A percentile compares a stretch with the other conserved stretches of the same genome.
Conservation (phyloP, 2,329 filamentous ascomycete species). For the Monosporascus ibericus region DNA sequence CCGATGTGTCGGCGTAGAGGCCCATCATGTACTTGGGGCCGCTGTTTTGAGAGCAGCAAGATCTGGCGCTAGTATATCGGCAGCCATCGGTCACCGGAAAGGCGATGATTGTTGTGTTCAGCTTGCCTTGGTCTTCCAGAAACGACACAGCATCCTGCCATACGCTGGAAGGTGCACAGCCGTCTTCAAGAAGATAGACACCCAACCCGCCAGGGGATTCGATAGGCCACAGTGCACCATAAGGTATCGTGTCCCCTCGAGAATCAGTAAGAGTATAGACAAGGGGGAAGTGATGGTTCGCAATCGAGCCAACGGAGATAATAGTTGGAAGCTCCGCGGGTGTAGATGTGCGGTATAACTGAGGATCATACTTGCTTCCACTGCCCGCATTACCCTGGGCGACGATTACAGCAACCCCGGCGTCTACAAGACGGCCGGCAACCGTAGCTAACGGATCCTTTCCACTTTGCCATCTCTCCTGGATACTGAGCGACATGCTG, state of each 20-base stretch:
- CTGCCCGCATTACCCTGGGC: constrained; percentile 15
- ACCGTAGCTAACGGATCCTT: constrained; percentile 8
- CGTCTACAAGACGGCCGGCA: constrained; percentile 5
- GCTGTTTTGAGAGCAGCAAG: constrained; percentile 1
- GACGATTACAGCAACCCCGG: constrained; percentile 15
- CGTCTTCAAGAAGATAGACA: constrained; percentile 9
- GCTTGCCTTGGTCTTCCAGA: constrained; percentile 7
- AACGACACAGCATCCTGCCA: constrained; percentile 9
- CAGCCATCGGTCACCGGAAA: constrained; percentile 11
- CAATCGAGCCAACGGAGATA: constrained; percentile 17
- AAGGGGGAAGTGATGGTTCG: constrained; percentile 11
- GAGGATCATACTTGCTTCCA: constrained; percentile 9
- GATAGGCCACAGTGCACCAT: constrained; percentile 16
- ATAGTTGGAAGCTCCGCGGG: constrained; percentile 10
- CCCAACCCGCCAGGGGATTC: constrained; percentile 5
- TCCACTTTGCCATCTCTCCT: constrained; percentile 7
- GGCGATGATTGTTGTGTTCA: constrained; percentile 12
- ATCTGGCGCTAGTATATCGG: constrained; percentile 7
- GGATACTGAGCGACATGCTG: constrained; percentile 19
- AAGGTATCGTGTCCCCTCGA: constrained; percentile 6
- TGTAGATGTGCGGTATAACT: constrained; percentile 10
- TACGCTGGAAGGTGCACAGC: constrained; percentile 2
- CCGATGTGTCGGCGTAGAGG: constrained; percentile 4
- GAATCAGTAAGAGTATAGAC: constrained; percentile 13
- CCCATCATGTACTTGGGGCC: constrained; percentile 10